Base-by-base conservation (phyloP, 202 grass and related monocot species). In the Panicum hallii region DNA sequence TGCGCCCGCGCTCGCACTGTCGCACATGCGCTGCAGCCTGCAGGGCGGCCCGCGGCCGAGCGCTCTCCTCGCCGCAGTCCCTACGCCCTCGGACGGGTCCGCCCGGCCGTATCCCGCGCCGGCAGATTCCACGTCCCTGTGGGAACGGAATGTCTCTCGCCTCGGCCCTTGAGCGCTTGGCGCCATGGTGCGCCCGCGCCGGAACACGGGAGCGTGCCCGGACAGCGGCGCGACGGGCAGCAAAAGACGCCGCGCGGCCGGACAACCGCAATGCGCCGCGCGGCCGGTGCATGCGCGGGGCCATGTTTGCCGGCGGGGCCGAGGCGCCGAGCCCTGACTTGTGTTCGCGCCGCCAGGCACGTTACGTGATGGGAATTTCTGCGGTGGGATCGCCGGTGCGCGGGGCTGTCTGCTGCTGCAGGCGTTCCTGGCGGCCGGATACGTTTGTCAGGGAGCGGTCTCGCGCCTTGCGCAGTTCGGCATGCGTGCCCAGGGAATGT, bases 1-100 rank as follows among this genome's bases (percentile, higher is more conserved):
- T 7, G 28, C 61, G 14, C 75, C 3, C 75, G 15, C 23, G 15
- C 23, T 2, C 9, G 23, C 47, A 8, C 43, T 7, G 8, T 9
- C 60, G 74, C 76, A 76, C 75, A 45, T 43, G 47, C 16, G 54
- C 65, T 43, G 77, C 57, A 11, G 22, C 32, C 32, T 32, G 32
- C 69, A 6, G 22, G 12, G 50, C 44, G 20, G 42, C 5, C 64
- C 38, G 23, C 49, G 46, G 38, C 14, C 46, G 56, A 50, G 80
- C 12, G 67, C 61, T 84, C 52, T 83, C 69, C 52, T 83, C 69
- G 6, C 0, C 32, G 17, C 36, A 74, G 58, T 50, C 65, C 73
- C 84, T 11, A 79, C 88, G 15, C 42, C 34, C 60, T 79, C 87
- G 79, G 82, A 76, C 82, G 63, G 4, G 17, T 77, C 19, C 70